A percentile compares a stretch with the other conserved stretches of the same genome.
phyloP scores from a whole-genome alignment of 2,329 filamentous ascomycete genomes.

The Claviceps humidiphila region DNA sequence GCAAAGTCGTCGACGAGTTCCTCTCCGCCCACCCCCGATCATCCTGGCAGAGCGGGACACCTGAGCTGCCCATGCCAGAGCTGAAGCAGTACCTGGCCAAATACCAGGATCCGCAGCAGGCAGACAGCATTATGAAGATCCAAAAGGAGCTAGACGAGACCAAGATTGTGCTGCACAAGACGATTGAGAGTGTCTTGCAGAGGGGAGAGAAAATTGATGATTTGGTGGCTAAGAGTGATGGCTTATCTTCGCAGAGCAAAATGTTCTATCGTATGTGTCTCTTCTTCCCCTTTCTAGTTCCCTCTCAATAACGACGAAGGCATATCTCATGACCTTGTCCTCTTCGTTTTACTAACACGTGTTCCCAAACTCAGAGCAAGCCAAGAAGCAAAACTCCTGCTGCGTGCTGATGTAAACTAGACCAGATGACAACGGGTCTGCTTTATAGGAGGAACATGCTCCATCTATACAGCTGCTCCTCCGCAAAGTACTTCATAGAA shows the following conservation, averaged over 20 bases:
- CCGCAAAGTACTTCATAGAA: neutral
- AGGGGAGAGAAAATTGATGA: constrained; percentile 94
- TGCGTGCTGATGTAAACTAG: constrained; percentile 50
- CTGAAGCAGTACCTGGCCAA: constrained; percentile 61
- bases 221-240: constrained; percentile 85
- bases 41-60: constrained; percentile 45
- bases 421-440: neutral
- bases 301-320: too few species aligned
- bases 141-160: constrained; percentile 95
- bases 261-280: constrained; percentile 74
- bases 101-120: constrained; percentile 79
- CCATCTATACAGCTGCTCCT: neutral
- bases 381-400: constrained; percentile 73
- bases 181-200: constrained; percentile 76
- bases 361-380: constrained; percentile 33
- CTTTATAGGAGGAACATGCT: neutral
- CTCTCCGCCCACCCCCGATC: constrained; percentile 59
- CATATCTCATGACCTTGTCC: neutral
- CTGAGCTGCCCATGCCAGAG: constrained; percentile 50
- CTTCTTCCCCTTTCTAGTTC: neutral
- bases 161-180: constrained; percentile 94
- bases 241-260: constrained; percentile 82
- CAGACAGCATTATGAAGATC: constrained; percentile 89
- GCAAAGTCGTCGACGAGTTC: constrained; percentile 82
- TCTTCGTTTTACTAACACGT: neutral